These are phyloP conservation scores for Cyclospora cayetanensis DNA, from an alignment of 169 alveolate genomes.

Conservation along the genomic window DNA sequence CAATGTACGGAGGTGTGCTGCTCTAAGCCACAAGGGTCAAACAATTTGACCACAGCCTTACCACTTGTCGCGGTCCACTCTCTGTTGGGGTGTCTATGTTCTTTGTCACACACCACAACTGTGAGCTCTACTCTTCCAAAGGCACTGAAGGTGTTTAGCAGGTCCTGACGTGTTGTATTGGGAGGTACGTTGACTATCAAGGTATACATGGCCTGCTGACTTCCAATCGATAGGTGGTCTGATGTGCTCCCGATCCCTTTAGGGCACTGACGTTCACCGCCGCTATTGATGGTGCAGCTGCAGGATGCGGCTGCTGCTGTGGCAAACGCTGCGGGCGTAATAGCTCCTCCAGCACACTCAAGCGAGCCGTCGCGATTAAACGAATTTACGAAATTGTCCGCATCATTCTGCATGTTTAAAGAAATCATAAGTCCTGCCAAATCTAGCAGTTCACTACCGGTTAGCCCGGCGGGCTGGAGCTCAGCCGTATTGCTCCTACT, in stretches of 20 bases:
- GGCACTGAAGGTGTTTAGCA: slow-evolving; percentile 73
- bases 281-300: background rate
- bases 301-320: background rate
- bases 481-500: background rate
- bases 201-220: slow-evolving; percentile 73
- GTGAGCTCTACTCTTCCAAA: slow-evolving; percentile 79
- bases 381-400: background rate
- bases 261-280: background rate
- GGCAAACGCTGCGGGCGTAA: too few relatives aligned
- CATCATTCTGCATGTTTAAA: background rate
- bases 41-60: background rate
- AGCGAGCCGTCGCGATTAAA: background rate
- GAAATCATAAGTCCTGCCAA: background rate
- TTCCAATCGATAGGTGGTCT: background rate
- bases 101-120: slow-evolving; percentile 80
- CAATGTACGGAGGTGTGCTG: background rate
- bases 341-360: background rate
- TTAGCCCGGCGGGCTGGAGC: background rate
- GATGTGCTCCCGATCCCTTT: background rate
- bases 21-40: too few relatives aligned
- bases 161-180: slow-evolving; percentile 77
- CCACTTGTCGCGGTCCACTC: slow-evolving; percentile 81
- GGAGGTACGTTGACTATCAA: slow-evolving; percentile 80
- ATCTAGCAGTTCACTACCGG: background rate
- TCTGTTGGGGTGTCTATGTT: slow-evolving; percentile 78